Evolutionary conservation across 2,329 filamentous ascomycete genomes (phyloP).

Genomic region (Calonectria fujianensis): DNA sequence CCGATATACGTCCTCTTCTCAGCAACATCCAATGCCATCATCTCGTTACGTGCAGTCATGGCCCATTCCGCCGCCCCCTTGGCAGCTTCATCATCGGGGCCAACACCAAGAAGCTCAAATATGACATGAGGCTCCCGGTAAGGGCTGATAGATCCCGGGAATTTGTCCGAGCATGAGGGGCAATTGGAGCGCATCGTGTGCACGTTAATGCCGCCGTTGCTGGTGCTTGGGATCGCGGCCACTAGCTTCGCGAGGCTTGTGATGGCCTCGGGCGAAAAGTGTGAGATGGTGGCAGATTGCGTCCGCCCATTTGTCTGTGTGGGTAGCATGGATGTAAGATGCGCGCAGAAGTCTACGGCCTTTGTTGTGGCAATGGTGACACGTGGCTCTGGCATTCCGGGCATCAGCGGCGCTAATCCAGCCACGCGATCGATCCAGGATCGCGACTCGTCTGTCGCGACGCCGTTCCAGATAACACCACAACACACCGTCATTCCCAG

Average conservation of each 20-base stretch:
- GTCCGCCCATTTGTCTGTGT: not conserved
- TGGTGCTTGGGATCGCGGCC: not conserved
- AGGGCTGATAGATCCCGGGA: constrained; percentile 2
- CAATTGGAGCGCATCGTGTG: constrained; percentile 9
- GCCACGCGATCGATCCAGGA: constrained; percentile 14
- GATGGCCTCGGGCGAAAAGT: not conserved
- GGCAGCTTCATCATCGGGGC: not conserved
- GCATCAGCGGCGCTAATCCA: constrained; percentile 4
- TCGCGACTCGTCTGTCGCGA: constrained; percentile 12
- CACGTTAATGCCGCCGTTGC: constrained; percentile 1
- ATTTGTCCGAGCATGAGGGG: not conserved
- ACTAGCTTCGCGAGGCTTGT: constrained; percentile 3
- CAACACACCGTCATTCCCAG: constrained; percentile 12
- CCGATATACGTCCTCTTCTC: constrained; percentile 1
- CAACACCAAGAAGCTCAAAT: not conserved
- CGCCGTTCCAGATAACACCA: constrained; percentile 8
- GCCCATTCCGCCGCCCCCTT: not conserved
- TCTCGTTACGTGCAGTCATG: not conserved
- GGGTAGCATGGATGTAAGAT: not conserved
- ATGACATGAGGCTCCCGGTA: constrained; percentile 8
- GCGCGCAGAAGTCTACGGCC: not conserved
- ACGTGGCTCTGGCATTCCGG: not conserved
- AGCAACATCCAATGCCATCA: not conserved
- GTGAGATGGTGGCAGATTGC: not conserved
- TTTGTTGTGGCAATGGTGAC: not conserved